Percentiles rank a stretch among this genome's conserved stretches.
phyloP scores from a whole-genome alignment of 306 rosid genomes.

The Macrotyloma uniflorum region DNA sequence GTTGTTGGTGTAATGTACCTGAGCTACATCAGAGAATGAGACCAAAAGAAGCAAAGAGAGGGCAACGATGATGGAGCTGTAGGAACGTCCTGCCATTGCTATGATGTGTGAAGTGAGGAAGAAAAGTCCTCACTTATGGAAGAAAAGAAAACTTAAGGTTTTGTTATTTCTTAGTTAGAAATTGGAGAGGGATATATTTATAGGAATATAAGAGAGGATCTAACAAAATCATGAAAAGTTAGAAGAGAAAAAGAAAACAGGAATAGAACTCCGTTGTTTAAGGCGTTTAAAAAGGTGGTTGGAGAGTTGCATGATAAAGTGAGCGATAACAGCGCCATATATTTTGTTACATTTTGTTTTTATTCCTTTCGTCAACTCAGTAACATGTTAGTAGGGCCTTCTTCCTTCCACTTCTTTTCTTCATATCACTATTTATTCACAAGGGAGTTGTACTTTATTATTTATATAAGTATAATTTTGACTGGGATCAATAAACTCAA shows the following conservation, averaged over 20 bases:
- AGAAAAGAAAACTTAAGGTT: not conserved
- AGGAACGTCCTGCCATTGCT: slow-evolving; percentile 52
- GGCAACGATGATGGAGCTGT: slow-evolving; percentile 43
- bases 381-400: slow-evolving; percentile 28
- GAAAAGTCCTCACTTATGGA: not conserved
- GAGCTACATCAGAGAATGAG: slow-evolving; percentile 55
- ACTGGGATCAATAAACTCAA: too few species aligned
- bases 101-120: not conserved
- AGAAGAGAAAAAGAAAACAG: not conserved
- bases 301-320: slow-evolving; percentile 13
- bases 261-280: slow-evolving; percentile 41
- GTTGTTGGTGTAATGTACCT: slow-evolving; percentile 48
- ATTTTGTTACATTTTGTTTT: slow-evolving; percentile 40
- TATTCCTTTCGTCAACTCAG: slow-evolving; percentile 44
- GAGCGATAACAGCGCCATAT: slow-evolving; percentile 63
- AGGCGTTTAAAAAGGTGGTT: slow-evolving; percentile 53
- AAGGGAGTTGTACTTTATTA: not conserved
- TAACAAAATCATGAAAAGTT: not conserved
- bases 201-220: slow-evolving; percentile 34
- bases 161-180: not conserved
- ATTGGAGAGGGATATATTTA: slow-evolving; percentile 43
- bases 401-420: not conserved
- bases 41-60: slow-evolving; percentile 65
- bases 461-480: too few species aligned
- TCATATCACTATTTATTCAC: not conserved